phyloP scores from a whole-genome alignment of 441 rosid genomes.

The Isatis lusitanica region DNA sequence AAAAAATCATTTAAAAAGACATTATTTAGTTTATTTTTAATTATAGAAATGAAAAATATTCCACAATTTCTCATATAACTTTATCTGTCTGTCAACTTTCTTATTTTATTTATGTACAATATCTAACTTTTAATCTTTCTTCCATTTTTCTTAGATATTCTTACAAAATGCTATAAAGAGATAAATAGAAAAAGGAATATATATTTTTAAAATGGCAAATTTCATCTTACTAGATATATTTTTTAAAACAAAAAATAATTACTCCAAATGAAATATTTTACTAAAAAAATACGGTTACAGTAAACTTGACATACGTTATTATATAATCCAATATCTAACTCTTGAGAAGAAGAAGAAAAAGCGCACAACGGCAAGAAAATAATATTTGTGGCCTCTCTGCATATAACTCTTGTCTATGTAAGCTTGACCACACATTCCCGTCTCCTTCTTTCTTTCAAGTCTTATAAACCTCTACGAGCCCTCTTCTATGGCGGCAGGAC shows the following conservation, averaged over 20 bases:
- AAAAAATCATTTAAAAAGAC: no score
- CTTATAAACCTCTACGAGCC: background rate
- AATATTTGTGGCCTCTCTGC: background rate
- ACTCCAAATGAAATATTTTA: background rate
- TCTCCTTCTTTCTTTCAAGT: conserved; percentile 29
- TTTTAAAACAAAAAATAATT: background rate
- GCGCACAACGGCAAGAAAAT: background rate
- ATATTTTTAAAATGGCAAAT: background rate
- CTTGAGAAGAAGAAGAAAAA: background rate
- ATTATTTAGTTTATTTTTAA: no score
- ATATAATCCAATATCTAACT: no score
- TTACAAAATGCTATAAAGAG: background rate
- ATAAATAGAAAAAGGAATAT: background rate
- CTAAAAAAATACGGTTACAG: background rate
- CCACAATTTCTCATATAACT: background rate
- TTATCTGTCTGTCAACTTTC: background rate
- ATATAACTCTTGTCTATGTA: background rate
- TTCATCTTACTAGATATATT: background rate
- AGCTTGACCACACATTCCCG: conserved; percentile 21
- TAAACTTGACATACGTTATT: no score
- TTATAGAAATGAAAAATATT: background rate
- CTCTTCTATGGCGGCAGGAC: conserved; percentile 70
- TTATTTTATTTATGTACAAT: background rate
- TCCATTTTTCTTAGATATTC: background rate
- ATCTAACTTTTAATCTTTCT: background rate